Conservation (phyloP, 192 early-diverging fungal species). For the Linnemannia zychae region DNA sequence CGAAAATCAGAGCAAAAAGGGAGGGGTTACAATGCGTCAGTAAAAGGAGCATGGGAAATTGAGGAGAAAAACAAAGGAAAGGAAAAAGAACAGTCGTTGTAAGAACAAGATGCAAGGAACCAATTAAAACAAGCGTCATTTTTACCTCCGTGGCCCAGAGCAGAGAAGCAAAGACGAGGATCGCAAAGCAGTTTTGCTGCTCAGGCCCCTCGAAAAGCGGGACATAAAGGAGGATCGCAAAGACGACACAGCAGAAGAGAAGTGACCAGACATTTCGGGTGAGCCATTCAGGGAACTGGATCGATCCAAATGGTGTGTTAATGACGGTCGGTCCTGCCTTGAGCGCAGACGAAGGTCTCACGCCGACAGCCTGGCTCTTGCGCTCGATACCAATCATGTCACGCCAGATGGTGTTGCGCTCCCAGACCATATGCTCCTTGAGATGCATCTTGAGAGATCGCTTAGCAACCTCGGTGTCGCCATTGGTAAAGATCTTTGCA, state of each 20-base stretch:
- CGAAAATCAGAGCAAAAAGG: neutral
- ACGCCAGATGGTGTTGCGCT: constrained; percentile 97
- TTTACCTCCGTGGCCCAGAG: constrained; percentile 94
- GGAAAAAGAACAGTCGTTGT: neutral
- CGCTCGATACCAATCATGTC: constrained; percentile 96
- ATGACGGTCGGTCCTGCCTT: constrained; percentile 43
- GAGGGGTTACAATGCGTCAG: neutral
- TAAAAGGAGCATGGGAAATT: neutral
- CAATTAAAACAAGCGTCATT: neutral
- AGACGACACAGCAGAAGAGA: constrained; percentile 67
- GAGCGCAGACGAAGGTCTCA: constrained; percentile 48
- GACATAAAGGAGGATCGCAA: constrained; percentile 69
- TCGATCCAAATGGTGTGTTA: constrained; percentile 63
- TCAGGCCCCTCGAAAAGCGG: constrained; percentile 78
- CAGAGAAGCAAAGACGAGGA: constrained; percentile 89
- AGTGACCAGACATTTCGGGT: constrained; percentile 58
- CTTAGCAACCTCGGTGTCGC: constrained; percentile 73
- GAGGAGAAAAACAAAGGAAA: neutral
- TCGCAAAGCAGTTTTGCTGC: constrained; percentile 92
- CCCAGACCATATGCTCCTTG: constrained; percentile 94
- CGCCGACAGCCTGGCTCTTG: constrained; percentile 79
- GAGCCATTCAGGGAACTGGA: constrained; percentile 63
- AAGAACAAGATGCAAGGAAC: neutral
- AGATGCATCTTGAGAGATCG: constrained; percentile 84
- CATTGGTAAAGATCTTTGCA: constrained; percentile 72